A percentile compares a stretch with the other conserved stretches of the same genome.
Evolutionary conservation across 352 stramenopile species (phyloP).

Genomic region (Vaucheria bursata): DNA sequence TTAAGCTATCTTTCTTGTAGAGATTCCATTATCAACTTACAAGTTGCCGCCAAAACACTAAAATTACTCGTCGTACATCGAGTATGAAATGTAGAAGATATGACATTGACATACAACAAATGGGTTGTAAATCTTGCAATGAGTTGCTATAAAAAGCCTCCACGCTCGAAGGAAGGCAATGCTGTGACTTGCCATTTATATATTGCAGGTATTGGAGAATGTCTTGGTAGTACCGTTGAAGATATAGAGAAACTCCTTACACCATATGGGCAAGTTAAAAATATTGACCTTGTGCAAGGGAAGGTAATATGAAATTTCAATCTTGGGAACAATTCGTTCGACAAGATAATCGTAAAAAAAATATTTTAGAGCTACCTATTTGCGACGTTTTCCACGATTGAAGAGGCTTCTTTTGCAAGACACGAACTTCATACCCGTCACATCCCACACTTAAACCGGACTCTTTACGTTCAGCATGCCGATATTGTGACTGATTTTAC

Average conservation of each 20-base stretch:
- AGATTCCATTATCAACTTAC: too few species aligned
- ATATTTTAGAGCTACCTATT: not conserved
- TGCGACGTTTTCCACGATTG: not conserved
- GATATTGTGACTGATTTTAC: not conserved
- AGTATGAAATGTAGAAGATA: too few species aligned
- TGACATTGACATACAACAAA: too few species aligned
- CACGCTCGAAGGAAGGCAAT: not conserved
- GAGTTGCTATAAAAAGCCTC: not conserved
- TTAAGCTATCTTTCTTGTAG: too few species aligned
- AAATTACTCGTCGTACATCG: too few species aligned
- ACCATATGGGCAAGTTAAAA: not conserved
- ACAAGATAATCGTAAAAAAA: not conserved
- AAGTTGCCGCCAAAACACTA: too few species aligned
- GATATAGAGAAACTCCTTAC: not conserved
- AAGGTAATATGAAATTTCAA: conserved; percentile 1
- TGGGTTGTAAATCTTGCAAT: too few species aligned
- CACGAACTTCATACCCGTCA: not conserved
- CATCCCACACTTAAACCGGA: not conserved
- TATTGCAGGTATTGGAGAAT: not conserved
- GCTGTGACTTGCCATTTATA: not conserved
- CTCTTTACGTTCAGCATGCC: not conserved
- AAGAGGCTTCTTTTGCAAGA: not conserved
- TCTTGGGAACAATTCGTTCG: not conserved
- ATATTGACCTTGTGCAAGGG: not conserved
- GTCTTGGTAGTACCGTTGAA: not conserved